phyloP scores from a whole-genome alignment of 352 stramenopile genomes.

The Pythium insidiosum region DNA sequence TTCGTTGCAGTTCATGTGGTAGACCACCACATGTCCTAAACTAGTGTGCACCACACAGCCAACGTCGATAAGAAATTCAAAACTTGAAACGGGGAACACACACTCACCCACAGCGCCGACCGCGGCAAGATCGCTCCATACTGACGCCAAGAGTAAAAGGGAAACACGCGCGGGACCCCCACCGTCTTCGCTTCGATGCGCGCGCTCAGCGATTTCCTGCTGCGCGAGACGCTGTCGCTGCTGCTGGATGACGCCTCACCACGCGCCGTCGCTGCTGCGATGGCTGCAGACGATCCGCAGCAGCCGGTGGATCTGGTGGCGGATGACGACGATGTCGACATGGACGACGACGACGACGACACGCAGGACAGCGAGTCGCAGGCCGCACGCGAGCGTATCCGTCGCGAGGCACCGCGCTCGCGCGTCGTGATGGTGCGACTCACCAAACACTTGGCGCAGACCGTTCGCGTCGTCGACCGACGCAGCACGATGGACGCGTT shows the following conservation, averaged over 20 bases:
- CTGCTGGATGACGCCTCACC: constrained; percentile 23
- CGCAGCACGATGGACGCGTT: constrained; percentile 38
- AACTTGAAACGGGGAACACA: no score
- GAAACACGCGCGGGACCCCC: no score
- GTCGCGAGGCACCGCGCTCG: not conserved
- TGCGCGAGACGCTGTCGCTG: constrained; percentile 44
- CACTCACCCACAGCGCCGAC: no score
- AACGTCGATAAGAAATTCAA: no score
- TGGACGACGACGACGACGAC: not conserved
- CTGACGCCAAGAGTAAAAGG: no score
- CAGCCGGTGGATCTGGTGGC: constrained; percentile 3
- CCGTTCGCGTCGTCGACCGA: constrained; percentile 42
- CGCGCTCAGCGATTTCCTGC: constrained; percentile 38
- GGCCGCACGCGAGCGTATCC: no score
- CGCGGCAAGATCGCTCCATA: no score
- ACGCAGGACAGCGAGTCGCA: constrained; percentile 61
- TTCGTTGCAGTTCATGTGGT: no score
- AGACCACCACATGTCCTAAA: no score
- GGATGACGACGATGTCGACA: not conserved
- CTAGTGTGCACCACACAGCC: no score
- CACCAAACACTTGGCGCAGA: constrained; percentile 30
- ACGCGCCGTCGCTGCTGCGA: constrained; percentile 5
- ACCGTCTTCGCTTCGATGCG: no score
- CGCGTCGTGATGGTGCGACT: constrained; percentile 45
- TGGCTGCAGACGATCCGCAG: constrained; percentile 5